Evolutionary conservation across 257 asterid species (phyloP).

Genomic region (Solanum pinnatisectum): DNA sequence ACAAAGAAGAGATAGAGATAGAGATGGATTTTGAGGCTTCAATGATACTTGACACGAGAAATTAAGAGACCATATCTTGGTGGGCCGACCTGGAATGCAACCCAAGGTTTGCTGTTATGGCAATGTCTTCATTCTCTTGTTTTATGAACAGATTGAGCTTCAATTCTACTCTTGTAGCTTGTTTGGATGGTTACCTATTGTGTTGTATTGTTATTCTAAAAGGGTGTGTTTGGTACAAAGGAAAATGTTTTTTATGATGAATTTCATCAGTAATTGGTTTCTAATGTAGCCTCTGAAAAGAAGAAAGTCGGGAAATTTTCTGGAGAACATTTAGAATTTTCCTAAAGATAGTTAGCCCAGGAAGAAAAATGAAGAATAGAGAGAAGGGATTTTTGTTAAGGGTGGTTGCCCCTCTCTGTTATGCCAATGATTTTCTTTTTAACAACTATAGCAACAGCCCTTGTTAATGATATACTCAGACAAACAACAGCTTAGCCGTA

Average conservation of each 20-base stretch:
- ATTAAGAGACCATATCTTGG: neutral
- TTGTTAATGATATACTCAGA: neutral
- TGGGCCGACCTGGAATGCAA: neutral
- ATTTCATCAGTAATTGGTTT: neutral
- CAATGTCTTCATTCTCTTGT: neutral
- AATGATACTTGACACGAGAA: neutral
- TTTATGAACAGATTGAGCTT: neutral
- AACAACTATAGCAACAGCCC: neutral
- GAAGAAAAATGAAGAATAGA: neutral
- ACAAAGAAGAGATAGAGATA: neutral
- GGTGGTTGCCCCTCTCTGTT: neutral
- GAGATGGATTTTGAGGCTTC: neutral
- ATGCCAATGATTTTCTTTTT: neutral
- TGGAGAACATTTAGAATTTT: neutral
- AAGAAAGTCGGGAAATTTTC: neutral
- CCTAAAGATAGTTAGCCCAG: neutral
- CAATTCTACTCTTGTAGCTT: neutral
- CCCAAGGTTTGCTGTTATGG: neutral
- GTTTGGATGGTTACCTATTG: neutral
- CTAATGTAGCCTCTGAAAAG: neutral
- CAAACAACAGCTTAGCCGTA: neutral
- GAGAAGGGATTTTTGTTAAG: neutral
- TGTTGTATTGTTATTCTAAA: neutral
- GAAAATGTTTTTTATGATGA: too few relatives aligned
- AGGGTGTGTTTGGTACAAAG: neutral